These are phyloP conservation scores for Phaffomyces antillensis DNA, from an alignment of 805 yeast genomes.

Conservation along the genomic window DNA sequence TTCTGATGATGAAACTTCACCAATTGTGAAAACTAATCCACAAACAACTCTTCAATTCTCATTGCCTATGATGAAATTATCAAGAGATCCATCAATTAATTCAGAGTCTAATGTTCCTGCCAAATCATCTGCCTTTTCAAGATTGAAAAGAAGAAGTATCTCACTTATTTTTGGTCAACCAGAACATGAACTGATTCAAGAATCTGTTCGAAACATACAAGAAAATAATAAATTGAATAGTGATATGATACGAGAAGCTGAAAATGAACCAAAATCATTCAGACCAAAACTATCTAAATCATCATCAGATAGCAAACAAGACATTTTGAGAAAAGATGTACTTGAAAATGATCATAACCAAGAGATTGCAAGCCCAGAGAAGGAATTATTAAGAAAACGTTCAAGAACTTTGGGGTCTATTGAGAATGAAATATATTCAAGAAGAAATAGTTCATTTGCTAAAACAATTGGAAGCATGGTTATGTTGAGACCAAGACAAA, in stretches of 20 bases:
- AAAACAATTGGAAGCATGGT: conserved; percentile 29
- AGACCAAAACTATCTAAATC: conserved; percentile 13
- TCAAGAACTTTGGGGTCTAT: conserved; percentile 22
- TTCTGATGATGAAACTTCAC: neutral
- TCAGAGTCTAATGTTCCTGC: conserved; percentile 5
- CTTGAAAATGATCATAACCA: neutral
- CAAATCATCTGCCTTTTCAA: conserved; percentile 3
- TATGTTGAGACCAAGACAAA: conserved; percentile 23
- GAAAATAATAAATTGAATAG: neutral
- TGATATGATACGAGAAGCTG: neutral
- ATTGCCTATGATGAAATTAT: conserved; percentile 5
- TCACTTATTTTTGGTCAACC: conserved; percentile 16
- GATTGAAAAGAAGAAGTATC: conserved; percentile 11
- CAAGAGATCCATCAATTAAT: neutral
- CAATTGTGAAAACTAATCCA: neutral
- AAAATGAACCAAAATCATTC: neutral
- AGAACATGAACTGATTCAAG: neutral
- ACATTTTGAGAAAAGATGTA: neutral
- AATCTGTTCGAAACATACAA: neutral
- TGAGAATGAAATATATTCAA: conserved; percentile 21
- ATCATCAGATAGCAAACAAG: conserved; percentile 12
- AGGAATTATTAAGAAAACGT: conserved; percentile 17
- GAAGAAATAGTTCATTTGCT: conserved; percentile 29
- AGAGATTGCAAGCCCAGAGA: neutral
- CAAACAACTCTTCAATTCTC: conserved; percentile 3